Conservation (phyloP, 2,329 filamentous ascomycete species). For the Colletotrichum eremochloae region DNA sequence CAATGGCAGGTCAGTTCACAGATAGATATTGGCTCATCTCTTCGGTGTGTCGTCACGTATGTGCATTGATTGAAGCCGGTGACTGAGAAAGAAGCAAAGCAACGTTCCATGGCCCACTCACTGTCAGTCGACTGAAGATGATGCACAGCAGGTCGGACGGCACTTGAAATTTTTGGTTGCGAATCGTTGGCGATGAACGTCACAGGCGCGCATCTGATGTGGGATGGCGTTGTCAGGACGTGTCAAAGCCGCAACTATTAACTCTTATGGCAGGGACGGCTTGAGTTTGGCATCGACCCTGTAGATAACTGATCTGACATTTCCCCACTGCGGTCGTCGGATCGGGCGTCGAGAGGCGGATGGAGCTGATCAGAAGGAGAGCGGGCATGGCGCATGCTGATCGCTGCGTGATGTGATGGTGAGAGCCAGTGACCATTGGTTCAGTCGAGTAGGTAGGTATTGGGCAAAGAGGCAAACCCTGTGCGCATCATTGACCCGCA, state of each 20-base stretch:
- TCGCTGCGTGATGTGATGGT: slow-evolving; percentile 4
- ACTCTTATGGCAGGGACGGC: neutral
- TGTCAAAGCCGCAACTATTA: slow-evolving; percentile 18
- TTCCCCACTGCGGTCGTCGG: slow-evolving; percentile 26
- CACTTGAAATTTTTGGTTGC: neutral
- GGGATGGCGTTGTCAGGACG: slow-evolving; percentile 13
- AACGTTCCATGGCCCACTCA: slow-evolving; percentile 35
- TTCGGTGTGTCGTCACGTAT: slow-evolving; percentile 21
- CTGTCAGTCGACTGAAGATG: neutral
- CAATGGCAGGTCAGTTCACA: neutral
- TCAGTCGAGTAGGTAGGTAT: neutral
- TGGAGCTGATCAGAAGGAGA: slow-evolving; percentile 18
- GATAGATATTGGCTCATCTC: slow-evolving; percentile 1
- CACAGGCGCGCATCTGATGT: slow-evolving; percentile 11
- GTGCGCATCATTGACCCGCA: slow-evolving; percentile 42
- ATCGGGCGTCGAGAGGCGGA: slow-evolving; percentile 12
- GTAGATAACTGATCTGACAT: slow-evolving; percentile 39
- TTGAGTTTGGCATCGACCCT: slow-evolving; percentile 31
- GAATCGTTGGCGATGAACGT: slow-evolving; percentile 20
- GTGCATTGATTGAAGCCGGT: slow-evolving; percentile 12
- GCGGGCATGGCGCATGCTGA: slow-evolving; percentile 22
- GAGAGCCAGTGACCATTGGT: slow-evolving; percentile 29
- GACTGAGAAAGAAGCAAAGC: slow-evolving; percentile 32
- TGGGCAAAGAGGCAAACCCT: slow-evolving; percentile 32
- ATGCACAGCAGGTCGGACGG: neutral